Conservation (phyloP, 768 basidiomycete genomes). For the Pisolithus orientalis region DNA sequence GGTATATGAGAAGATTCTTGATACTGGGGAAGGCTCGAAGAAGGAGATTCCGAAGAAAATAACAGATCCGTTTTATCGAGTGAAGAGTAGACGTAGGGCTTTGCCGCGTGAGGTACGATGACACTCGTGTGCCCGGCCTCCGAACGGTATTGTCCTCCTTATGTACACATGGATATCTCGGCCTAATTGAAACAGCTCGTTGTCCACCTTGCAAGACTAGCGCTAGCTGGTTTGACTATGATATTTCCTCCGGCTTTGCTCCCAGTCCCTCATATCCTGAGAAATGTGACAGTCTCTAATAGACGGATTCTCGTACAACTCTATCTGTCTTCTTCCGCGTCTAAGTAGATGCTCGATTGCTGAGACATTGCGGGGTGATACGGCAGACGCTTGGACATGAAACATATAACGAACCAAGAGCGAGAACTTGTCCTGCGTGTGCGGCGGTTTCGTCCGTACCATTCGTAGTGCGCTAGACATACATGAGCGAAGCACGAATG, state of each 20-base stretch:
- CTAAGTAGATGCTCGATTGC: constrained; percentile 75
- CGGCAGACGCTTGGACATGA: constrained; percentile 50
- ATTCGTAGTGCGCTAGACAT: constrained; percentile 65
- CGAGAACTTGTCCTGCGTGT: constrained; percentile 56
- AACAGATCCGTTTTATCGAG: constrained; percentile 13
- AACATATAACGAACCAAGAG: constrained; percentile 68
- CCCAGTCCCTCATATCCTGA: constrained; percentile 65
- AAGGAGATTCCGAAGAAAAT: constrained; percentile 11
- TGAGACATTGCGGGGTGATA: constrained; percentile 61
- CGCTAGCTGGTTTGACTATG: constrained; percentile 7
- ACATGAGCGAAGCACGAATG: not conserved
- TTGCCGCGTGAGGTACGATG: constrained; percentile 6
- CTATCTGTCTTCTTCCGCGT: constrained; percentile 58
- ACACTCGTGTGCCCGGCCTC: not conserved
- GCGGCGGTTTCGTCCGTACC: constrained; percentile 58
- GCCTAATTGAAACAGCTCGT: constrained; percentile 2
- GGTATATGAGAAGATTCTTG: constrained; percentile 51
- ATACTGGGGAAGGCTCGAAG: constrained; percentile 13
- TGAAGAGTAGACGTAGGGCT: constrained; percentile 12
- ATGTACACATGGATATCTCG: constrained; percentile 1
- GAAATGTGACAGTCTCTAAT: constrained; percentile 77
- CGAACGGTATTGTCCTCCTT: too few relatives aligned
- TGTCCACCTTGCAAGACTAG: not conserved
- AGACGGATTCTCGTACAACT: constrained; percentile 57
- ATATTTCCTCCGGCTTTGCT: constrained; percentile 23